Percentiles rank a stretch among this genome's conserved stretches.
Evolutionary conservation across 2,329 filamentous ascomycete genomes (phyloP).

Genomic region (Arthroderma sp.): DNA sequence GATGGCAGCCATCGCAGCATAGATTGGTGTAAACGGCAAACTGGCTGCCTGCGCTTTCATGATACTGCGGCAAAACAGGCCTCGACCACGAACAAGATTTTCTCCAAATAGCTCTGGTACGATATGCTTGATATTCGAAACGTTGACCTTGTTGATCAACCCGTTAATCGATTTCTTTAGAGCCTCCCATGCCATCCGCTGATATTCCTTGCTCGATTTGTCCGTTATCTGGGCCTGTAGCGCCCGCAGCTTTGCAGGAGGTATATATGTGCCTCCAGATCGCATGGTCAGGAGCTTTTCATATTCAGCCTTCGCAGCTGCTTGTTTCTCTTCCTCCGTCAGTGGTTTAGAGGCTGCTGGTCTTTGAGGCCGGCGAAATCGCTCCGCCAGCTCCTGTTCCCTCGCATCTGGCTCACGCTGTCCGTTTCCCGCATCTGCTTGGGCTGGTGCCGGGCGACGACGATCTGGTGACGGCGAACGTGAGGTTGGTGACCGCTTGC

Average conservation of each 20-base stretch:
- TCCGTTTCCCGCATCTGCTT: slow-evolving; percentile 24
- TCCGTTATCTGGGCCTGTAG: slow-evolving; percentile 96
- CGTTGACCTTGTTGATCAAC: slow-evolving; percentile 97
- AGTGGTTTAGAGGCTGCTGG: slow-evolving; percentile 41
- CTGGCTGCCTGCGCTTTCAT: slow-evolving; percentile 98
- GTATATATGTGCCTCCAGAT: slow-evolving; percentile 92
- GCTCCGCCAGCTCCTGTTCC: slow-evolving; percentile 41
- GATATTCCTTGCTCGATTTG: slow-evolving; percentile 90
- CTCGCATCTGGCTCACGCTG: slow-evolving; percentile 41
- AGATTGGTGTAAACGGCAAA: slow-evolving; percentile 91
- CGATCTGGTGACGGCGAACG: slow-evolving; percentile 43
- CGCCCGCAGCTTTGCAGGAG: slow-evolving; percentile 76
- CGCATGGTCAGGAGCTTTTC: slow-evolving; percentile 84
- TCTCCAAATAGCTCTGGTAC: slow-evolving; percentile 92
- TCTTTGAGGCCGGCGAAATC: slow-evolving; percentile 40
- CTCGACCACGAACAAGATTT: slow-evolving; percentile 81
- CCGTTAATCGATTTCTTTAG: slow-evolving; percentile 98
- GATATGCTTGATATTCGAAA: slow-evolving; percentile 94
- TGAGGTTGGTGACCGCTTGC: slow-evolving; percentile 46
- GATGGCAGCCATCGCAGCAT: slow-evolving; percentile 88
- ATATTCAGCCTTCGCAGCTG: slow-evolving; percentile 80
- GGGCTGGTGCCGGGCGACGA: slow-evolving; percentile 39
- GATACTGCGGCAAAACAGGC: slow-evolving; percentile 86
- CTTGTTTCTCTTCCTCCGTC: slow-evolving; percentile 73
- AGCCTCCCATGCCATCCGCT: slow-evolving; percentile 98